Evolutionary conservation across 805 yeast genomes (phyloP), one percentile per base, ranked within the genome.

Genomic region (Citeromyces matritensis): DNA sequence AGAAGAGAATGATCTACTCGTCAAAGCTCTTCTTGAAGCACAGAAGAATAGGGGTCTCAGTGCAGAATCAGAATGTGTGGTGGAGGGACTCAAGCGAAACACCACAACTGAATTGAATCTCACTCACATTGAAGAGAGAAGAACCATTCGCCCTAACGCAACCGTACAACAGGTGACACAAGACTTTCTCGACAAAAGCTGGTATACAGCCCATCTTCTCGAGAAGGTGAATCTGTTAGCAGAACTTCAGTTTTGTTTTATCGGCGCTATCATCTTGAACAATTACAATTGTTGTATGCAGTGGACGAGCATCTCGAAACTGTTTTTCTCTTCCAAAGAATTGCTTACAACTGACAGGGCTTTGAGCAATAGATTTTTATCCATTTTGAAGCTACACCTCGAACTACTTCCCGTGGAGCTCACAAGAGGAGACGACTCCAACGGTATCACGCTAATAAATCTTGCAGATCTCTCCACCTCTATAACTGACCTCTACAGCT

Each of bases 211-310:
- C 4, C 32, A 38, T 2, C 35, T 38, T 9, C 61, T 47, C 27
- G 55, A 54, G 15, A 41, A 39, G 14, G 58, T 45, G 32, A 40
- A 27, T 12, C 38, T 69, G 3, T 37, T 73, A 4, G 70, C 71
- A 2, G 84, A 79, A 41, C 42, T 73, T 5, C 71, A 73, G 39
- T 43, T 74, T 13, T 44, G 65, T 2, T 78, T 60, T 37, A 31
- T 73, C 1, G 53, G 65, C 34, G 55, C 64, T 27, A 42, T 72
- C 2, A 40, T 72, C 1, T 55, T 77, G 38, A 81, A 77, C 10
- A 80, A 77, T 45, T 65, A 67, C 42, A 68, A 80, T 12, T 69
- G 77, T 9, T 63, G 70, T 12, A 52, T 66, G 13, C 85, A 77
- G 40, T 79, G 86, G 86, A 58, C 66, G 33, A 57, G 55, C 12